phyloP scores from a whole-genome alignment of 106 monocot genomes.

The Narthecium ossifragum region DNA sequence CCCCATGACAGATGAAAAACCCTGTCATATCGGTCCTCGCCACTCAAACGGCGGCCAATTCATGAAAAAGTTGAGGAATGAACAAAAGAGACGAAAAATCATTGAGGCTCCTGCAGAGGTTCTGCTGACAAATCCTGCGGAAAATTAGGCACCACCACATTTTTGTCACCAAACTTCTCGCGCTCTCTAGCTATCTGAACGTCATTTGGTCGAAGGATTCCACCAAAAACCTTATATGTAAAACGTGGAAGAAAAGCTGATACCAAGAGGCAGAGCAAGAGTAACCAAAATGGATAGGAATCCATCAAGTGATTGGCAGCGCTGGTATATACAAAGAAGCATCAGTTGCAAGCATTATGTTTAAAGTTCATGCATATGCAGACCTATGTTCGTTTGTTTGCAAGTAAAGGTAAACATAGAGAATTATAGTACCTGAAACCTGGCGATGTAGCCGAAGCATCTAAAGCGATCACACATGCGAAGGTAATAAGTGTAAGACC shows the following conservation, averaged over 20 bases:
- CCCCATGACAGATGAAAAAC: too few relatives aligned
- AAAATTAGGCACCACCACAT: too few relatives aligned
- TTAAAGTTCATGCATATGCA: background rate
- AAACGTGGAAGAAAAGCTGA: conserved; percentile 78
- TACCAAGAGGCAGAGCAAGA: conserved; percentile 40
- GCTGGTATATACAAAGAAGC: conserved; percentile 31
- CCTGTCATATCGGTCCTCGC: too few relatives aligned
- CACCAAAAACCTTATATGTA: conserved; percentile 32
- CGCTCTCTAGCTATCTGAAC: conserved; percentile 71
- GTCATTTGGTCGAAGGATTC: conserved; percentile 53
- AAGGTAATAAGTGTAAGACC: conserved; percentile 50
- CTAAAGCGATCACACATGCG: conserved; percentile 52
- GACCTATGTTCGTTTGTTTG: background rate
- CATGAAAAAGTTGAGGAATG: too few relatives aligned
- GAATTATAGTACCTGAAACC: conserved; percentile 71
- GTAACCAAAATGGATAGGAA: conserved; percentile 66
- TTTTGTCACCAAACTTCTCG: conserved; percentile 42
- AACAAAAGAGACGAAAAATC: background rate
- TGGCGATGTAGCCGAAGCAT: conserved; percentile 40
- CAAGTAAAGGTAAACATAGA: background rate
- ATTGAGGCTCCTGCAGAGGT: background rate
- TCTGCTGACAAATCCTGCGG: background rate
- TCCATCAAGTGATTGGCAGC: conserved; percentile 68
- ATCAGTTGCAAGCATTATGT: background rate
- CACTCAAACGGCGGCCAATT: too few relatives aligned